Evolutionary conservation across 108 stramenopile species (phyloP).

Genomic region (Cyclotella kingstonii): DNA sequence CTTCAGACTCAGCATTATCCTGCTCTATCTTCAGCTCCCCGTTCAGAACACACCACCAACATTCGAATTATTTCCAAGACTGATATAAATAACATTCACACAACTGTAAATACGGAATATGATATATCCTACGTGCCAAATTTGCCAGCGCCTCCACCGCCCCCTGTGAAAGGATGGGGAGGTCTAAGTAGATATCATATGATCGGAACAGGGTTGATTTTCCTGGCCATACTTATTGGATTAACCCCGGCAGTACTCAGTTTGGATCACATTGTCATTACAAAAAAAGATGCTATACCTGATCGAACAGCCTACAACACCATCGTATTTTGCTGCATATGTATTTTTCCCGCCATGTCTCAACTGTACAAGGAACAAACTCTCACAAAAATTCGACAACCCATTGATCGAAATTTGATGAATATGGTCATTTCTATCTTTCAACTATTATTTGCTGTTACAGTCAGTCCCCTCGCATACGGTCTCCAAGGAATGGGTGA

Average conservation of each 20-base stretch:
- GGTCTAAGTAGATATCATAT: constrained; percentile 66
- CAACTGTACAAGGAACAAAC: constrained; percentile 84
- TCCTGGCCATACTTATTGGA: constrained; percentile 67
- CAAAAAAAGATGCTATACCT: constrained; percentile 57
- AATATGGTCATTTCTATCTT: constrained; percentile 72
- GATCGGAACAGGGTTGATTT: constrained; percentile 57
- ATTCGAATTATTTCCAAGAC: constrained; percentile 10
- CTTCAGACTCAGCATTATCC: constrained; percentile 1
- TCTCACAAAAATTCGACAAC: constrained; percentile 69
- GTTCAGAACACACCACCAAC: constrained; percentile 1
- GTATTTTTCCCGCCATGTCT: constrained; percentile 73
- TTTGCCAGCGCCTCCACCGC: constrained; percentile 19
- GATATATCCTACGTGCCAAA: constrained; percentile 1
- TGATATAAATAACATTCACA: not conserved
- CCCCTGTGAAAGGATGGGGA: constrained; percentile 57
- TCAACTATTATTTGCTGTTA: constrained; percentile 71
- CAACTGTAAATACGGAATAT: constrained; percentile 6
- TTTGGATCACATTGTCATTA: constrained; percentile 59
- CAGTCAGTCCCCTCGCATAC: constrained; percentile 77
- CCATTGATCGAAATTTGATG: constrained; percentile 69
- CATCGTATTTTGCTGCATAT: constrained; percentile 60
- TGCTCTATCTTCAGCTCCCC: constrained; percentile 6
- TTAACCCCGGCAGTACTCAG: constrained; percentile 62
- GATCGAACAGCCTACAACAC: constrained; percentile 73
- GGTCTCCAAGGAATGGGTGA: constrained; percentile 69